Base-by-base conservation (phyloP, 2,329 filamentous ascomycete genomes). In the Paraphaeosphaeria sporulosa region DNA sequence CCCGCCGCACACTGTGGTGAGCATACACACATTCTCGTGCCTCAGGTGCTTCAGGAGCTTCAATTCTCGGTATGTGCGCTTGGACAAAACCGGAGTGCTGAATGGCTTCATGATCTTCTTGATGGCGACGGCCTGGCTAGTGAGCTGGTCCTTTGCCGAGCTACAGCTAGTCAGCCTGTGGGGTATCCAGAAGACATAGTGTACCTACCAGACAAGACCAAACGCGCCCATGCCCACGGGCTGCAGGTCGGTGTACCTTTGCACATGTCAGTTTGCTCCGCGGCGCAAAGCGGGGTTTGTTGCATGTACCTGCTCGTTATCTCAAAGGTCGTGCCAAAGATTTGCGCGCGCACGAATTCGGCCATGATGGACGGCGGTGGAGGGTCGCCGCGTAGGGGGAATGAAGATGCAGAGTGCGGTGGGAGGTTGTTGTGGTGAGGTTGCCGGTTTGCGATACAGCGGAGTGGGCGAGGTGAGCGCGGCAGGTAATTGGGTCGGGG, bases 31-130 rank as follows among this genome's bases (percentile, higher is more conserved):
- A 82, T 99, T 99, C 82, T 99, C 95, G 79, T 99, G 95, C 77
- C 90, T 90, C 63, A 99, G 84, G 77, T 99, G 95, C 85, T 98
- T 99, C 75, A 99, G 85, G 65, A 99, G 87, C 85, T 98, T 99
- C 77, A 99, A 84, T 81, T 99, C 95, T 76, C 95, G 90, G 80
- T 99, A 99, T 68, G 95, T 99, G 77, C 95, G 88, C 85, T 99
- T 99, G 60, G 95, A 95, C 50, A 99, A 86, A 60, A 99, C 95
- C 1, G 95, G 94, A n/a, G 95, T 99, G 85, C 94, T 97, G 82
- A 99, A 99, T 10, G 95, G 95, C 85, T 98, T 99, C 94, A 99
- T 98, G 77, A 99, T 99, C 88, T 99, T 99, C 87, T 99, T 99
- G 78, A 99, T 94, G 61, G 95, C 95, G 63, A 99, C 95, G 81